Evolutionary conservation across 176 grass and related monocot species (phyloP).

Genomic region (Stipa capillata): DNA sequence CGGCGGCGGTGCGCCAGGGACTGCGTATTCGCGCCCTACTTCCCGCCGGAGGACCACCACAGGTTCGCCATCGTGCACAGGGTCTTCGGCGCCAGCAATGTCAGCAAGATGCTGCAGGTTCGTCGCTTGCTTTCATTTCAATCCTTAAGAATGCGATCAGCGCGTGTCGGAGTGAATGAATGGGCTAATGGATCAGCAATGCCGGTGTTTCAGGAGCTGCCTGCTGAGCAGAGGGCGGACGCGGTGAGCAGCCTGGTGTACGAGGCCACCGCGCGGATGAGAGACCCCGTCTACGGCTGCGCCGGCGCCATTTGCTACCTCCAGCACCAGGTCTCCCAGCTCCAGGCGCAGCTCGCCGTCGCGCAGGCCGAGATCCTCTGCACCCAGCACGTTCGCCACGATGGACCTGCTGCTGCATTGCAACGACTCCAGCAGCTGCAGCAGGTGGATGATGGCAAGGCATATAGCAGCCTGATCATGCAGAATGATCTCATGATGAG

Average conservation of each 20-base stretch:
- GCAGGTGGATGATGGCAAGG: not conserved
- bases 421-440: slow-evolving; percentile 1
- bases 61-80: slow-evolving; percentile 60
- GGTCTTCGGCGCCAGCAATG: too few species aligned
- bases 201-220: too few species aligned
- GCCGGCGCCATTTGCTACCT: slow-evolving; percentile 57
- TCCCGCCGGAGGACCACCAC: slow-evolving; percentile 37
- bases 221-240: not conserved
- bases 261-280: slow-evolving; percentile 60
- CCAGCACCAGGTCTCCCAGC: slow-evolving; percentile 21
- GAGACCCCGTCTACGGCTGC: slow-evolving; percentile 75
- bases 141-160: too few species aligned
- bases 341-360: slow-evolving; percentile 28
- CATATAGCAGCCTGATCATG: not conserved
- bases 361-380: slow-evolving; percentile 36
- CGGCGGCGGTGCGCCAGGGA: too few species aligned
- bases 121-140: too few species aligned
- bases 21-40: slow-evolving; percentile 82
- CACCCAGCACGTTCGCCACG: not conserved
- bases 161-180: too few species aligned
- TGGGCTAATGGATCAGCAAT: too few species aligned
- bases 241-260: slow-evolving; percentile 87
- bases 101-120: slow-evolving; percentile 83
- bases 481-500: not conserved
- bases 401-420: not conserved